Evolutionary conservation across 2,329 filamentous ascomycete species (phyloP), one percentile per base, ranked within the genome.

Genomic region (Nothophoma quercina): DNA sequence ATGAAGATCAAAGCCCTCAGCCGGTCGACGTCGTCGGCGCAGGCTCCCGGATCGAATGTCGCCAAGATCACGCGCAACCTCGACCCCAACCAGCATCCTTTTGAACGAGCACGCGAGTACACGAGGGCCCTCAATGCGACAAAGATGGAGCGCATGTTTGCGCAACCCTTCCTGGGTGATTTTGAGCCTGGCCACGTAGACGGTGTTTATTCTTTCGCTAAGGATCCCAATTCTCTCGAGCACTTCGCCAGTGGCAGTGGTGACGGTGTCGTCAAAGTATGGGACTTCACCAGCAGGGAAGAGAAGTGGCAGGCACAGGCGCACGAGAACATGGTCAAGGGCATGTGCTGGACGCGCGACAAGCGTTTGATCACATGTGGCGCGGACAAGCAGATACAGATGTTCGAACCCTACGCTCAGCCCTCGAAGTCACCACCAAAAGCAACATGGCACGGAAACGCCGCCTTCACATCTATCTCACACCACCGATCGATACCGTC

Each of bases 241-340:
- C 73, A 75, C 41, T 77, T 81, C 36, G 71, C 71, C 13, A 68
- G 63, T 38, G 71, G 71, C 25, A 72, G 69, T 43, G 71, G 93
- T 59, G 95, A 99, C 74, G 93, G 95, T 60, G 86, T 97, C 8
- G 85, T 99, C 51, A 99, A 99, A 77, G 89, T 95, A 26, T 96
- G 92, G 92, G 88, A 96, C 75, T 78, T 95, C 63, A 84, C 87
- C 7, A 88, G 81, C 56, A 80, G 85, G 50, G 86, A 89, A 22
- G 88, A 95, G 70, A 82, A 88, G 39, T 93, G 90, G 88, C 83
- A 90, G 65, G 83, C 84, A 3, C 86, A 89, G 58, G 93, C 92
- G 19, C 96, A 99, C 72, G 90, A 96, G 65, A 96, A 96, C 64
- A 88, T 97, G 35, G 91, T 98, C 63, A 96, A 96, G 79, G 90